phyloP scores from a whole-genome alignment of 495 filamentous ascomycete species.

The Penicillium salamii region DNA sequence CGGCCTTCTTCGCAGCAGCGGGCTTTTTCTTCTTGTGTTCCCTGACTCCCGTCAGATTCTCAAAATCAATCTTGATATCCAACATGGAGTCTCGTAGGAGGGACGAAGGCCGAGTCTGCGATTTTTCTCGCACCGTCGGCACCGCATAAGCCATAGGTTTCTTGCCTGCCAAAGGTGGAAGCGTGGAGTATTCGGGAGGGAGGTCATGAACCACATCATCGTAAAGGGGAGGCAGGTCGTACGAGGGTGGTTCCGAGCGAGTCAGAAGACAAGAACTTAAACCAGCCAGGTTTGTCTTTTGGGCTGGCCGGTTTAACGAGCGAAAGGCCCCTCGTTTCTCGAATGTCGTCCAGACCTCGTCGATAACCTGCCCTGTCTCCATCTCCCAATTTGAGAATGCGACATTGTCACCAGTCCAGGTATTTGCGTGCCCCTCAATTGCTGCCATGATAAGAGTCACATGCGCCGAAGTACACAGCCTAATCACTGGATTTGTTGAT shows the following conservation, averaged over 20 bases:
- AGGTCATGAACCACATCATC: conserved; percentile 39
- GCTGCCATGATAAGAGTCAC: conserved; percentile 19
- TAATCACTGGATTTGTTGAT: conserved; percentile 7
- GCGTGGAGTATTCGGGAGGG: conserved; percentile 39
- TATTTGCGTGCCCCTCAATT: conserved; percentile 5
- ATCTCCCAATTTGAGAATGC: neutral
- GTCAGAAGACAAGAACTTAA: conserved; percentile 7
- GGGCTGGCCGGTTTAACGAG: neutral
- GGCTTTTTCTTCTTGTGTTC: conserved; percentile 49
- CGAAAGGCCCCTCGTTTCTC: neutral
- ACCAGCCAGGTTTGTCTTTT: conserved; percentile 14
- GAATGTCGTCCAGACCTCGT: conserved; percentile 15
- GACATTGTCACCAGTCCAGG: neutral
- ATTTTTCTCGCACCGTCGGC: conserved; percentile 22
- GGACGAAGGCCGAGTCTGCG: conserved; percentile 35
- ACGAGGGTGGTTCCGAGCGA: conserved; percentile 12
- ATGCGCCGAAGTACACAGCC: conserved; percentile 11
- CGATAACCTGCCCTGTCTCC: conserved; percentile 7
- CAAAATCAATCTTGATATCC: conserved; percentile 47
- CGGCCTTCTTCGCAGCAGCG: conserved; percentile 31
- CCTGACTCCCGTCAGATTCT: conserved; percentile 46
- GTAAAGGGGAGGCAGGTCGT: conserved; percentile 42
- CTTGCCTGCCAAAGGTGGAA: conserved; percentile 29
- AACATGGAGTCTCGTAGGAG: conserved; percentile 30
- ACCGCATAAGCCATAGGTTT: conserved; percentile 15